phyloP scores from a whole-genome alignment of 2,329 filamentous ascomycete species.

The Stemphylium vesicarium region DNA sequence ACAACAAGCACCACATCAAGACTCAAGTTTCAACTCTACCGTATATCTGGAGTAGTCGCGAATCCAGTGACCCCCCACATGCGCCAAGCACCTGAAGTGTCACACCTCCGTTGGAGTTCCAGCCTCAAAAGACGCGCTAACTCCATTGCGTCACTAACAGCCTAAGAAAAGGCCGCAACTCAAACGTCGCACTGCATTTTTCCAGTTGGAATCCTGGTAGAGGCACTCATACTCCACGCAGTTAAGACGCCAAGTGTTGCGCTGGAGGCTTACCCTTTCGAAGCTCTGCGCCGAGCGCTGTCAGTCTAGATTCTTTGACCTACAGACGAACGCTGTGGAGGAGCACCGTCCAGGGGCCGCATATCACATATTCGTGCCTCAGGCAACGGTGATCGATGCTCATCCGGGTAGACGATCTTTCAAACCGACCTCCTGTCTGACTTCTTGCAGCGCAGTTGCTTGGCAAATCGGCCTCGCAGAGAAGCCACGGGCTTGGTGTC shows the following conservation, averaged over 20 bases:
- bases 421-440: constrained; percentile 6
- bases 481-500: constrained; percentile 21
- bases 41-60: constrained; percentile 9
- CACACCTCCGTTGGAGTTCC: constrained; percentile 39
- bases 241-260: constrained; percentile 37
- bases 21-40: constrained; percentile 12
- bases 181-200: constrained; percentile 25
- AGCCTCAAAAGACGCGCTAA: constrained; percentile 23
- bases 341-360: constrained; percentile 27
- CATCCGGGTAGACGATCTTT: constrained; percentile 18
- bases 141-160: constrained; percentile 18
- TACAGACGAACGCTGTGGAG: constrained; percentile 34
- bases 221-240: constrained; percentile 35
- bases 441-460: constrained; percentile 10
- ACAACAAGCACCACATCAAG: constrained; percentile 23
- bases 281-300: constrained; percentile 37
- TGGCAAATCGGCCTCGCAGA: constrained; percentile 15
- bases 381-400: constrained; percentile 20
- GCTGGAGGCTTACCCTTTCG: constrained; percentile 36
- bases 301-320: constrained; percentile 15
- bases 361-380: constrained; percentile 18
- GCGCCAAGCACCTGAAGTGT: constrained; percentile 32
- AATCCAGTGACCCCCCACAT: constrained; percentile 10
- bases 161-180: constrained; percentile 24
- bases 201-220: constrained; percentile 13